Percentiles rank a stretch among this genome's conserved stretches.
phyloP scores from a whole-genome alignment of 352 stramenopile genomes.

The Nannochloropsis limnetica region DNA sequence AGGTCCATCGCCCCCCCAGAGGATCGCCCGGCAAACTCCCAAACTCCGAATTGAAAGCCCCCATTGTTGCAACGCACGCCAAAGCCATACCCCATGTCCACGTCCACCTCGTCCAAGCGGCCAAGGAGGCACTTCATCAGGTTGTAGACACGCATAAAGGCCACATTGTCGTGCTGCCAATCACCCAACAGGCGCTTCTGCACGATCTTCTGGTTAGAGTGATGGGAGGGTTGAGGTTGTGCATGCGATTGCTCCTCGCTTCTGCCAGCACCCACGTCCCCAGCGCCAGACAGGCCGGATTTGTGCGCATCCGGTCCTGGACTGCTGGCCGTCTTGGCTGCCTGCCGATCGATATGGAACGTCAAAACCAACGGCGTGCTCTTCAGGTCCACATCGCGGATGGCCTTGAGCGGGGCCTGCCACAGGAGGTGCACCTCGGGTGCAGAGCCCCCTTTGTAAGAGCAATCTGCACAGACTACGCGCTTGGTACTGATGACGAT shows the following conservation, averaged over 20 bases:
- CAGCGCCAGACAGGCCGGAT: background rate
- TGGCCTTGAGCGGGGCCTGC: slow-evolving; percentile 5
- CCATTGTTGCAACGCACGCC: slow-evolving; percentile 22
- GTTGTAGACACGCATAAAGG: slow-evolving; percentile 13
- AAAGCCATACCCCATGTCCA: slow-evolving; percentile 21
- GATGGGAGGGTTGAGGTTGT: background rate
- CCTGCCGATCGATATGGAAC: background rate
- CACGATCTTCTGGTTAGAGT: background rate
- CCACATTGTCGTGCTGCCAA: background rate
- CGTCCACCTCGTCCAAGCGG: background rate
- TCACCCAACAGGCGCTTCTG: slow-evolving; percentile 5
- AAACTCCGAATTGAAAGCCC: slow-evolving; percentile 12
- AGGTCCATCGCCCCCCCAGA: background rate
- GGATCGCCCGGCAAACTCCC: background rate
- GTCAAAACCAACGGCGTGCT: slow-evolving; percentile 21
- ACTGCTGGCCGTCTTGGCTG: slow-evolving; percentile 20
- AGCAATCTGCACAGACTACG: slow-evolving; percentile 37
- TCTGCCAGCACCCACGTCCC: background rate
- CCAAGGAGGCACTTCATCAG: background rate
- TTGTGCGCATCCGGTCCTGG: too few relatives aligned
- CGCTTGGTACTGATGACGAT: slow-evolving; percentile 37
- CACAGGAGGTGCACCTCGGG: slow-evolving; percentile 36
- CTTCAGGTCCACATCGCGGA: background rate
- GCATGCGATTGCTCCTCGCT: background rate
- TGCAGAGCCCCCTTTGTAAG: slow-evolving; percentile 36